Evolutionary conservation across 495 filamentous ascomycete genomes (phyloP), one percentile per base, ranked within the genome.

Genomic region (Hypomontagnella submonticulosa): DNA sequence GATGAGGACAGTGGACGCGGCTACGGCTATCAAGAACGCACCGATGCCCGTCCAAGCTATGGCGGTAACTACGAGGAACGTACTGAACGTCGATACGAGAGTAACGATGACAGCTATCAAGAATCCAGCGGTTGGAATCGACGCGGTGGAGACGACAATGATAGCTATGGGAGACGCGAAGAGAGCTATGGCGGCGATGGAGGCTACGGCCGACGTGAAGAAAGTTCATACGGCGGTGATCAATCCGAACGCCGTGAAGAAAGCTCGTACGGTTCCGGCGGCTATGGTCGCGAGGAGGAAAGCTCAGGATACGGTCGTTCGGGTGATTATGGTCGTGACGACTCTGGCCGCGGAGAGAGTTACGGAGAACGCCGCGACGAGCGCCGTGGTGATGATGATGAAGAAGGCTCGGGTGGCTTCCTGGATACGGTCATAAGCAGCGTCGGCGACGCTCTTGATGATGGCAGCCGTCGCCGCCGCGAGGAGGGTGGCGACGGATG

Each of bases 1-100:
- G 62, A 76, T 6, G 66, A 77, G 2, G 63, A 77, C 36, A 58
- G 69, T n/a, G 70, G 76, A 49, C 61, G 73, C 32, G 67, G 73
- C 36, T 77, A 75, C 63, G 70, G 71, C 40, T 76, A 77, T 54
- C 61, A 77, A 51, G 73, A 74, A 4, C 66, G 61, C 5, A 54
- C 64, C n/a, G 73, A 74, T 4, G 56, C 65, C 6, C 72, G 70
- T 11, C 69, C 66, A 1, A 70, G 20, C 56, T 71, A 72, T 6
- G 63, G 65, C n/a, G 57, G 67, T 56, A 71, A 69, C 19, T 68
- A 72, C 20, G 73, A 79, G 59, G 68, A 78, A 52, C 75, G 75
- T 19, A 70, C 69, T 5, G 78, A 81, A 61, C 70, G 70, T 34
- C 72, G 70, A 15, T 70, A 73, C 27, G 71, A 74, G 49, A 68